A percentile compares a stretch with the other conserved stretches of the same genome.
These are phyloP conservation scores for Ceratobasidium sp. DNA, from an alignment of 1,284 basidiomycete genomes.

Conservation along the genomic window DNA sequence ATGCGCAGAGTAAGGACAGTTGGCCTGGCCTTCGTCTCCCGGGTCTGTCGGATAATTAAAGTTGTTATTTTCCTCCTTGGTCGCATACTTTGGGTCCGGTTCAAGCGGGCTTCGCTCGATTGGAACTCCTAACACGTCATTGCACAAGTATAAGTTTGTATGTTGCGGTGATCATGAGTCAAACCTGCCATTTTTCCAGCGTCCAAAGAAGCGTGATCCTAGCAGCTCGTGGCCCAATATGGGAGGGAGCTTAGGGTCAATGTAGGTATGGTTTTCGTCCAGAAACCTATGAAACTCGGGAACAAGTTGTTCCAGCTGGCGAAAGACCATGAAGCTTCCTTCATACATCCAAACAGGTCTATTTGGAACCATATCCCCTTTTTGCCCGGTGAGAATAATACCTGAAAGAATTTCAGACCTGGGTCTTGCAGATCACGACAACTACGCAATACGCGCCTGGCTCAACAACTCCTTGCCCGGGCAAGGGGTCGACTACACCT, in stretches of 20 bases:
- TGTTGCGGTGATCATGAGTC: not conserved
- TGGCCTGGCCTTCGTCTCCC: not conserved
- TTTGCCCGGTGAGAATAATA: not conserved
- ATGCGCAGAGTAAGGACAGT: constrained; percentile 12
- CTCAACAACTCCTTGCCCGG: constrained; percentile 1
- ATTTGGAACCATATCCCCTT: not conserved
- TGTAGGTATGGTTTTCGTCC: too few relatives aligned
- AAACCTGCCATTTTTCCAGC: constrained; percentile 8
- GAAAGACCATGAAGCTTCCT: constrained; percentile 26
- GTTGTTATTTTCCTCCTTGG: constrained; percentile 51
- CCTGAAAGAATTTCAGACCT: not conserved
- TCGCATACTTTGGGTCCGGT: constrained; percentile 62
- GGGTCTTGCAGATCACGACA: not conserved
- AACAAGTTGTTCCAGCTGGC: constrained; percentile 16
- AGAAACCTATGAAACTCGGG: constrained; percentile 17
- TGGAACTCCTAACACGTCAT: constrained; percentile 63
- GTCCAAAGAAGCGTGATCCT: constrained; percentile 8
- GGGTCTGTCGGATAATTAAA: not conserved
- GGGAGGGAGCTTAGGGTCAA: too few relatives aligned
- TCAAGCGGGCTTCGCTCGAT: constrained; percentile 62
- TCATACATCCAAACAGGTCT: constrained; percentile 12
- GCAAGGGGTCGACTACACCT: not conserved
- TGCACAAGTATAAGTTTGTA: not conserved
- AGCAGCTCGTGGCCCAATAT: not conserved
- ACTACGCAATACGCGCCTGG: not conserved